Conservation (phyloP, 768 basidiomycete genomes). For the Lepiota brunneoincarnata region DNA sequence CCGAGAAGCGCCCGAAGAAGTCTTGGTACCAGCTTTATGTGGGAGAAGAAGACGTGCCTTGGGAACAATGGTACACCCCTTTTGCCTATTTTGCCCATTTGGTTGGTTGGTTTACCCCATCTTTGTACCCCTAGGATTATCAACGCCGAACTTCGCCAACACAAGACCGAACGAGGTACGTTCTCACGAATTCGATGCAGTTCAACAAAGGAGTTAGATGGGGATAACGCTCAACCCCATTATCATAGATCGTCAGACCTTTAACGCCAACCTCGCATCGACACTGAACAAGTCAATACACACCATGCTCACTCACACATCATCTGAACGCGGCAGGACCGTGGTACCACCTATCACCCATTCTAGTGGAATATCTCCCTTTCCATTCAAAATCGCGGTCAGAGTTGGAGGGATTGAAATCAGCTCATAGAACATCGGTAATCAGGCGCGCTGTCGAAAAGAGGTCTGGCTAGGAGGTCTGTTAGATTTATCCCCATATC, state of each 20-base stretch:
- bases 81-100: neutral
- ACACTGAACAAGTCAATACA: slow-evolving; percentile 66
- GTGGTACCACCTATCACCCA: slow-evolving; percentile 82
- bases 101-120: neutral
- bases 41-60: slow-evolving; percentile 80
- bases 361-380: slow-evolving; percentile 73
- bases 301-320: slow-evolving; percentile 73
- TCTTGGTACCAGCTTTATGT: slow-evolving; percentile 72
- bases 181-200: neutral
- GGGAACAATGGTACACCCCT: slow-evolving; percentile 76
- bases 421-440: slow-evolving; percentile 18
- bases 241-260: slow-evolving; percentile 42
- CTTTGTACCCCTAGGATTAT: slow-evolving; percentile 52
- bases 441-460: too few species aligned
- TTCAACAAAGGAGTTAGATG: neutral
- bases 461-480: too few species aligned
- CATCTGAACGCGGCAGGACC: slow-evolving; percentile 71
- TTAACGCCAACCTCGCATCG: slow-evolving; percentile 54
- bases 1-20: slow-evolving; percentile 75
- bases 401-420: slow-evolving; percentile 68
- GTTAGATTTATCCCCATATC: neutral
- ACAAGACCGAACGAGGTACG: slow-evolving; percentile 59
- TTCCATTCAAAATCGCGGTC: slow-evolving; percentile 70
- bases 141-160: slow-evolving; percentile 77
- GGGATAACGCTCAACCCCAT: neutral